Percentiles rank a stretch among this genome's conserved stretches.
These are phyloP conservation scores for Aspergillus unguis DNA, from an alignment of 2,329 filamentous ascomycete genomes.

Conservation along the genomic window DNA sequence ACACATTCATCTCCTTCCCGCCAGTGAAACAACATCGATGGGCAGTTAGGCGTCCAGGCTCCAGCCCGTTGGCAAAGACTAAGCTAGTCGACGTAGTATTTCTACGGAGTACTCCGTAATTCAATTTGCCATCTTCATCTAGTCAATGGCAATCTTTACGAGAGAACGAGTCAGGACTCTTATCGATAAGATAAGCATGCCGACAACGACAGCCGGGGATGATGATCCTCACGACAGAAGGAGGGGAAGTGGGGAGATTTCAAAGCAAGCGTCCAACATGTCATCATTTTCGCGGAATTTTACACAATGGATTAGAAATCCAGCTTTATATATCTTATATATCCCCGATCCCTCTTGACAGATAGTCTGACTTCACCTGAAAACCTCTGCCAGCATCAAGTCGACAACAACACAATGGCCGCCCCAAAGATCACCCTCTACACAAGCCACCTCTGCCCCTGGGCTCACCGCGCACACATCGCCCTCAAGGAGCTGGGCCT, in stretches of 20 bases:
- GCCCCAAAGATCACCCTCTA: slow-evolving; percentile 61
- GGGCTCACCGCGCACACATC: slow-evolving; percentile 73
- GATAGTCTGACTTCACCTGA: background rate
- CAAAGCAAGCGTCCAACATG: slow-evolving; percentile 2
- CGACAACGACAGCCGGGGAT: too few relatives aligned
- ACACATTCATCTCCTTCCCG: too few relatives aligned
- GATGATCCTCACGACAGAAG: too few relatives aligned
- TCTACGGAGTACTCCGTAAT: too few relatives aligned
- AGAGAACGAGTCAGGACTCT: too few relatives aligned
- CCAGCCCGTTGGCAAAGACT: too few relatives aligned
- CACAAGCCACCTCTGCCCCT: slow-evolving; percentile 68
- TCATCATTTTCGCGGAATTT: background rate
- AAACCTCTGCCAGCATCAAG: background rate
- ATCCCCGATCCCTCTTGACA: background rate
- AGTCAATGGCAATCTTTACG: too few relatives aligned
- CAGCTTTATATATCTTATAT: background rate
- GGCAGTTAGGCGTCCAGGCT: too few relatives aligned
- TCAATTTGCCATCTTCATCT: too few relatives aligned
- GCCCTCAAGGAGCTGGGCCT: slow-evolving; percentile 64
- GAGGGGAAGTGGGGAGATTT: background rate
- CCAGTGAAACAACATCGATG: too few relatives aligned
- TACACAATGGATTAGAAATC: slow-evolving; percentile 7
- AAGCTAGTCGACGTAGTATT: too few relatives aligned
- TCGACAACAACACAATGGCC: slow-evolving; percentile 24
- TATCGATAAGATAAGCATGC: too few relatives aligned